Evolutionary conservation across 345 rosid species (phyloP), one percentile per base, ranked within the genome.

Genomic region (Raphanus raphanistrum): DNA sequence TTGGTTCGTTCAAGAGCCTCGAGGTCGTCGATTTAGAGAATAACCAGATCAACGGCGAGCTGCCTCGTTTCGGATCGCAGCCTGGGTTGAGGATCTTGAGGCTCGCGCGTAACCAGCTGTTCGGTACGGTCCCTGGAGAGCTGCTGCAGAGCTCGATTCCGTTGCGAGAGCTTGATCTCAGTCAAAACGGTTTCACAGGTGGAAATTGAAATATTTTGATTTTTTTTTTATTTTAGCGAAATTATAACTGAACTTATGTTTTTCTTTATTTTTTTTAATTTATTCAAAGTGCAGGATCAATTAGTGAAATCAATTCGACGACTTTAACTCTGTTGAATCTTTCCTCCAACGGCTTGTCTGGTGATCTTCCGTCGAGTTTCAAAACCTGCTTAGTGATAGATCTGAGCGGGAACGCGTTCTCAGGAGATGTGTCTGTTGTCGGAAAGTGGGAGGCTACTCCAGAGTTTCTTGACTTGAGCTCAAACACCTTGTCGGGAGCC

Each of bases 151-250:
- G 88, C 26, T 74, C 79, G 63, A 79, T 85, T 67, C 89, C 88
- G 0, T 17, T 92, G 81, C 84, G 26, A 48, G 97, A 89, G 81
- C 61, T 94, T 88, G 98, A 94, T 92, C 98, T 94, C 74, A 87
- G 98, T 64, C 81, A 81, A 84, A 94, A 92, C 80, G 92, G 90
- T 58, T 92, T 94, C 74, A 92, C 97, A 73, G 98, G 98, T 90
- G 81, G 21, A 21, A 21, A 21, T 21, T 21, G 21, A 21, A 21
- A 21, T 21, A 21, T 21, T 21, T 21, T 21, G 21, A 21, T 21
- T 21, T 21, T 21, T 21, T 21, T 21, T 21, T 21, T 21, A 21
- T 21, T 21, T 21, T 21, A 21, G 21, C 21, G 21, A 21, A 21
- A 21, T 21, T 21, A 21, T 21, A 21, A 21, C 21, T 21, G 21